These are phyloP conservation scores for Suillus ampliporus DNA, from an alignment of 768 basidiomycete genomes.

Conservation along the genomic window DNA sequence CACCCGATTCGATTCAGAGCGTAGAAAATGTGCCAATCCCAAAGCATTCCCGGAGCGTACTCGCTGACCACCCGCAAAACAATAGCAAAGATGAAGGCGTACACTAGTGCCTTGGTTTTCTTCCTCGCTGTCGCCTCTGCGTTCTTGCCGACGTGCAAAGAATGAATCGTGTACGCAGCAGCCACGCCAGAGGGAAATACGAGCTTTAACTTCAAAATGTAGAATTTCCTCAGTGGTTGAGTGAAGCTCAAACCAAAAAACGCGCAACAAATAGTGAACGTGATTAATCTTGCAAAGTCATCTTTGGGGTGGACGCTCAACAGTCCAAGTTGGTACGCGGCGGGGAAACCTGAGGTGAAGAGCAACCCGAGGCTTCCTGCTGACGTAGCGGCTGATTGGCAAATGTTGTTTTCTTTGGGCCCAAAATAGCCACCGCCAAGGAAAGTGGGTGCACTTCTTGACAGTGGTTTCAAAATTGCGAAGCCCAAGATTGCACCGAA, in stretches of 20 bases:
- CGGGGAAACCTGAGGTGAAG: constrained; percentile 60
- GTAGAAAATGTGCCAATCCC: constrained; percentile 70
- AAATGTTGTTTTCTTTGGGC: constrained; percentile 58
- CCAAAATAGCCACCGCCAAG: constrained; percentile 58
- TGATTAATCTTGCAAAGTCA: constrained; percentile 60
- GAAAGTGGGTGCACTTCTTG: constrained; percentile 51
- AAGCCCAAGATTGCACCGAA: constrained; percentile 48
- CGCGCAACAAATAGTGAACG: constrained; percentile 53
- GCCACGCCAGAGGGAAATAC: constrained; percentile 67
- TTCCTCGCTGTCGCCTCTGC: constrained; percentile 56
- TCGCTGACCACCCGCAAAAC: constrained; percentile 57
- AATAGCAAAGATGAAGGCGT: constrained; percentile 51
- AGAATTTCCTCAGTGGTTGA: constrained; percentile 37
- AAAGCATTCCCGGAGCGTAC: constrained; percentile 61
- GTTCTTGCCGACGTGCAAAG: constrained; percentile 54
- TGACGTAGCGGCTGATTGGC: constrained; percentile 35
- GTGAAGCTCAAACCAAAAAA: constrained; percentile 72
- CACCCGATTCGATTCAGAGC: constrained; percentile 60
- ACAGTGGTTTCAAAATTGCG: constrained; percentile 61
- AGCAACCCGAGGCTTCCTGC: constrained; percentile 62
- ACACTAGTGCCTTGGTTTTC: constrained; percentile 56
- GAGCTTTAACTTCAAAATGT: constrained; percentile 64
- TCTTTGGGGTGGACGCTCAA: constrained; percentile 50
- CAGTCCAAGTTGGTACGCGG: constrained; percentile 59
- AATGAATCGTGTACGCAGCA: constrained; percentile 66